Evolutionary conservation across 1,284 basidiomycete genomes (phyloP).

Genomic region (Stygiomarasmius scandens): DNA sequence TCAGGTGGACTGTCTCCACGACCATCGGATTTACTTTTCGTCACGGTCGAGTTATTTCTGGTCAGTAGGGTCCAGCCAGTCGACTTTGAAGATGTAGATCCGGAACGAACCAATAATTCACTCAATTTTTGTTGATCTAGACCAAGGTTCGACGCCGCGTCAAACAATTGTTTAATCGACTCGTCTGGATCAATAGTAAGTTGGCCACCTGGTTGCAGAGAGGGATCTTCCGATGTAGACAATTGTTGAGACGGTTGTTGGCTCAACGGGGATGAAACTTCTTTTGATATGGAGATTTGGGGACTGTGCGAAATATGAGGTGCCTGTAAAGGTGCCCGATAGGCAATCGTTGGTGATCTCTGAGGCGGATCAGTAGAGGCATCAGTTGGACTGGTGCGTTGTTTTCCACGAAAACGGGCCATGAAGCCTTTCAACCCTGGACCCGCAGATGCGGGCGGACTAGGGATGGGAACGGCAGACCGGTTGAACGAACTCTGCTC

Average conservation of each 20-base stretch:
- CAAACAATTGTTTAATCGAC: constrained; percentile 66
- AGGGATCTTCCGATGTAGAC: constrained; percentile 14
- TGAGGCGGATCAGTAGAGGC: constrained; percentile 19
- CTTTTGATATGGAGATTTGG: neutral
- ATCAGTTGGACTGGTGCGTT: constrained; percentile 42
- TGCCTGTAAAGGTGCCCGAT: constrained; percentile 1
- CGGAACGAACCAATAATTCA: constrained; percentile 68
- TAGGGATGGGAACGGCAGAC: constrained; percentile 47
- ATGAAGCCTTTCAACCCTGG: constrained; percentile 79
- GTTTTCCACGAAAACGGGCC: constrained; percentile 72
- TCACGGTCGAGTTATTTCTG: constrained; percentile 44
- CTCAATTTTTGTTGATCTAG: constrained; percentile 71
- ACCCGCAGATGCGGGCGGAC: constrained; percentile 68
- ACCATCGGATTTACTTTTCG: constrained; percentile 24
- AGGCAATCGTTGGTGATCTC: constrained; percentile 4
- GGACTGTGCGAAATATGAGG: neutral
- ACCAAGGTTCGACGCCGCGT: constrained; percentile 73
- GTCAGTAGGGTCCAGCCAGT: constrained; percentile 48
- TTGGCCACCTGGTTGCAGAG: constrained; percentile 13
- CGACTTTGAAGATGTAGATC: constrained; percentile 61
- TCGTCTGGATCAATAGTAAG: constrained; percentile 23
- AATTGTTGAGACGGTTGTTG: constrained; percentile 26
- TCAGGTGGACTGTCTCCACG: constrained; percentile 16
- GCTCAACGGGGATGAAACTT: constrained; percentile 14
- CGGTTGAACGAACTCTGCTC: constrained; percentile 56